Percentiles rank a stretch among this genome's conserved stretches.
phyloP scores from a whole-genome alignment of 2,329 filamentous ascomycete species.

The Amphichorda felina region DNA sequence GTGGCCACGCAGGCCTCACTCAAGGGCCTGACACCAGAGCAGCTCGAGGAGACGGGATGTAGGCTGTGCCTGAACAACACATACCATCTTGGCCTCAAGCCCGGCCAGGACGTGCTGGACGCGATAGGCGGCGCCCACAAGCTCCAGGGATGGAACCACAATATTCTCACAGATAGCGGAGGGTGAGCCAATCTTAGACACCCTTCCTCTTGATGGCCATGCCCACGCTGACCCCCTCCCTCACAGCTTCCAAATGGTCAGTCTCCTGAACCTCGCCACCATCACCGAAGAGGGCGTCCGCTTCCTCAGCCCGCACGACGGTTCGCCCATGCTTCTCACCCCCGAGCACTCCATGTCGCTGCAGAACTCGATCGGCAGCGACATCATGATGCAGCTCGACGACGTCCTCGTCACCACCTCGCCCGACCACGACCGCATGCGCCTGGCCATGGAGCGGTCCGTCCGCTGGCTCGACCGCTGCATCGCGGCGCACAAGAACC shows the following conservation, averaged over 20 bases:
- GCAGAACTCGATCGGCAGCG: constrained; percentile 93
- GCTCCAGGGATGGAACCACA: constrained; percentile 89
- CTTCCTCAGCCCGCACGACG: constrained; percentile 94
- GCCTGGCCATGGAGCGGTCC: constrained; percentile 88
- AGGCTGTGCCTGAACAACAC: constrained; percentile 94
- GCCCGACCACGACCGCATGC: constrained; percentile 76
- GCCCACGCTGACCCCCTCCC: too few relatives aligned
- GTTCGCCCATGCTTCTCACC: constrained; percentile 89
- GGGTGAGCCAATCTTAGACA: constrained; percentile 35
- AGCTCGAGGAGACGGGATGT: constrained; percentile 82
- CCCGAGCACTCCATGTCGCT: constrained; percentile 94
- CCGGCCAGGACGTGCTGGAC: constrained; percentile 81
- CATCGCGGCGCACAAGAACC: constrained; percentile 77
- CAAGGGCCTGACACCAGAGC: constrained; percentile 86
- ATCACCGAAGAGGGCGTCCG: constrained; percentile 93
- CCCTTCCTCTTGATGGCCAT: background rate
- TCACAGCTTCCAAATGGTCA: constrained; percentile 99
- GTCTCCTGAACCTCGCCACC: constrained; percentile 80
- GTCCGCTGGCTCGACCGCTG: constrained; percentile 94
- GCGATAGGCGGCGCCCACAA: constrained; percentile 86
- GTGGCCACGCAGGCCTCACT: constrained; percentile 94
- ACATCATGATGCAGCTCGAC: constrained; percentile 99
- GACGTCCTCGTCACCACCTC: constrained; percentile 96
- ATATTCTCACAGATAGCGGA: constrained; percentile 77
- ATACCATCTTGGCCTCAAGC: constrained; percentile 91